Conservation (phyloP, 176 grass and related monocot genomes). For the barley (Hordeum vulgare) region DNA sequence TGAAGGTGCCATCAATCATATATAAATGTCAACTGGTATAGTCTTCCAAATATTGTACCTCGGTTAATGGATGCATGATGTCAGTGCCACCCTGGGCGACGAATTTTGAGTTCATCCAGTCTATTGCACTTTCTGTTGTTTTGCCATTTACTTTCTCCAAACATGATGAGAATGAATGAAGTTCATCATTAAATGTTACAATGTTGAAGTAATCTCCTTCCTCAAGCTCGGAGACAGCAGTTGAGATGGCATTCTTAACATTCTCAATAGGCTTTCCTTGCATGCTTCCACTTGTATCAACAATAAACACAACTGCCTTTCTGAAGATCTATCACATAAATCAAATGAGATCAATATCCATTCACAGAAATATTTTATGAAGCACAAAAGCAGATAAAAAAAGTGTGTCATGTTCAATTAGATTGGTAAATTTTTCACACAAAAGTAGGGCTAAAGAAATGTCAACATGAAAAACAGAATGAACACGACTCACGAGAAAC, state of each 20-base stretch:
- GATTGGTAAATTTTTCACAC: background rate
- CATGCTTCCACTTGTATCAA: conserved; percentile 97
- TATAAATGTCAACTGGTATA: background rate
- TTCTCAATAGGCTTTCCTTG: conserved; percentile 80
- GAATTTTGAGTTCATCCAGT: conserved; percentile 71
- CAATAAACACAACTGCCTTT: conserved; percentile 67
- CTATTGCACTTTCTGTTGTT: conserved; percentile 51
- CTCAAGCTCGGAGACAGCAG: conserved; percentile 58
- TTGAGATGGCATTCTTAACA: conserved; percentile 61
- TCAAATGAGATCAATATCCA: conserved; percentile 16
- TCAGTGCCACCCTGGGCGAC: conserved; percentile 68
- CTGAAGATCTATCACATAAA: conserved; percentile 57
- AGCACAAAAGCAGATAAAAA: background rate
- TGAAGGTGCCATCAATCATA: background rate
- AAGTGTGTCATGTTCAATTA: background rate
- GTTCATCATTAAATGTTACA: conserved; percentile 75
- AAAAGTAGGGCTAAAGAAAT: background rate
- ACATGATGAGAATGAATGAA: conserved; percentile 64
- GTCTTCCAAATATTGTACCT: conserved; percentile 47
- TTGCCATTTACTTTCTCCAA: conserved; percentile 68
- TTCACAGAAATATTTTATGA: background rate
- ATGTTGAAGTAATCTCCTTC: conserved; percentile 79
- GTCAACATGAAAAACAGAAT: conserved; percentile 26
- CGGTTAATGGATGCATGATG: conserved; percentile 66
- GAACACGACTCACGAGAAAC: conserved; percentile 1